Evolutionary conservation across 495 filamentous ascomycete species (phyloP).

Genomic region (Hypoxylon fuscum): DNA sequence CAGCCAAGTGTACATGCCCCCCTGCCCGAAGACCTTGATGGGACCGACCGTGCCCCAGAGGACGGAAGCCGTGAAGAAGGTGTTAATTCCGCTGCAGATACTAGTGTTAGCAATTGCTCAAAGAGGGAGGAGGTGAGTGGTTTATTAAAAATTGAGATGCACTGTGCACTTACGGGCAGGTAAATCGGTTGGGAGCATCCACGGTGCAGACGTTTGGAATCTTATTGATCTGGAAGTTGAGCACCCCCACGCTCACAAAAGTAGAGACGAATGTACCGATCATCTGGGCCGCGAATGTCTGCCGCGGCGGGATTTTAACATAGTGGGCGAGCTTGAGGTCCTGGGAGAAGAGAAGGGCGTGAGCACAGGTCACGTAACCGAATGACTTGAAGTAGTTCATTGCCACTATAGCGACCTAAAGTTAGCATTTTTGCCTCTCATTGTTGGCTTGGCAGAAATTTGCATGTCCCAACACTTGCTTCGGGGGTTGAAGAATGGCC

Average conservation of each 20-base stretch:
- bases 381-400: conserved; percentile 58
- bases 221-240: conserved; percentile 51
- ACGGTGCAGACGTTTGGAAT: conserved; percentile 51
- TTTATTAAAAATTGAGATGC: not conserved
- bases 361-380: conserved; percentile 54
- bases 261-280: conserved; percentile 51
- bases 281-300: conserved; percentile 57
- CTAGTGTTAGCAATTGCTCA: not conserved
- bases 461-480: not conserved
- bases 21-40: conserved; percentile 51
- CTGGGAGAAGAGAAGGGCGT: conserved; percentile 49
- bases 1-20: conserved; percentile 49
- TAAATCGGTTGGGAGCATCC: conserved; percentile 51
- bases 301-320: conserved; percentile 54
- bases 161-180: conserved; percentile 44
- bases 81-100: conserved; percentile 43
- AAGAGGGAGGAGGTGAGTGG: not conserved
- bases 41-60: conserved; percentile 58
- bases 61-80: conserved; percentile 56
- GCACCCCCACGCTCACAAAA: conserved; percentile 50
- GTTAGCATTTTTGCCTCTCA: conserved; percentile 1
- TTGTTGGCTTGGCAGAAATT: not conserved
- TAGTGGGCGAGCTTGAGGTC: conserved; percentile 58
- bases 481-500: not conserved
- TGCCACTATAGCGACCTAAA: conserved; percentile 33